Conservation (phyloP, 1,284 basidiomycete species). For the Irpex sp. region DNA sequence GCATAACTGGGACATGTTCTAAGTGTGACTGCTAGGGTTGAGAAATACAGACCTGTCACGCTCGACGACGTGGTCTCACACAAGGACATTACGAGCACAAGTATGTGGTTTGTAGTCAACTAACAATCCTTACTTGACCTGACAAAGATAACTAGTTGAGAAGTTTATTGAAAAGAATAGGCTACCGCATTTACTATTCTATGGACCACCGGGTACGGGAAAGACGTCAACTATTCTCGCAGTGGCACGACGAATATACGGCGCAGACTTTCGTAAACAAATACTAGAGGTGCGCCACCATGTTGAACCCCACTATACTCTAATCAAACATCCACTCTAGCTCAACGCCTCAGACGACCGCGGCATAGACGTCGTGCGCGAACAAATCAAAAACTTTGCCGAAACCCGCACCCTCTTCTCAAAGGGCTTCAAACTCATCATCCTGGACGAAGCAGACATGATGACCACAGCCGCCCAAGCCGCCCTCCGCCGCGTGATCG, state of each 20-base stretch:
- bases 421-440: conserved; percentile 96
- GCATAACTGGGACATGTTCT: neutral
- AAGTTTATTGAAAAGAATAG: conserved; percentile 95
- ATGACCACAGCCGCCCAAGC: conserved; percentile 99
- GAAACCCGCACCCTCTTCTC: conserved; percentile 91
- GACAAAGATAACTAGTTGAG: conserved; percentile 59
- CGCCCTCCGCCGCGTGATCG: conserved; percentile 94
- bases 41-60: conserved; percentile 89
- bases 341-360: conserved; percentile 98
- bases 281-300: conserved; percentile 83
- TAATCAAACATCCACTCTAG: conserved; percentile 32
- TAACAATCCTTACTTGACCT: too few relatives aligned
- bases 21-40: conserved; percentile 65
- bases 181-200: conserved; percentile 94
- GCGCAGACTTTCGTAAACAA: conserved; percentile 79
- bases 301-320: neutral
- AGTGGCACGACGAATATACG: conserved; percentile 92
- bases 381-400: conserved; percentile 98
- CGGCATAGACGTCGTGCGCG: conserved; percentile 97
- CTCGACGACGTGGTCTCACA: conserved; percentile 93
- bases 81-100: conserved; percentile 89
- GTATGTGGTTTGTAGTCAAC: conserved; percentile 42
- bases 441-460: conserved; percentile 99
- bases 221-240: conserved; percentile 99
- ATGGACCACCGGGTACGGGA: conserved; percentile 96